phyloP scores from a whole-genome alignment of 2,329 filamentous ascomycete species.

The Xylariaceae sp. region DNA sequence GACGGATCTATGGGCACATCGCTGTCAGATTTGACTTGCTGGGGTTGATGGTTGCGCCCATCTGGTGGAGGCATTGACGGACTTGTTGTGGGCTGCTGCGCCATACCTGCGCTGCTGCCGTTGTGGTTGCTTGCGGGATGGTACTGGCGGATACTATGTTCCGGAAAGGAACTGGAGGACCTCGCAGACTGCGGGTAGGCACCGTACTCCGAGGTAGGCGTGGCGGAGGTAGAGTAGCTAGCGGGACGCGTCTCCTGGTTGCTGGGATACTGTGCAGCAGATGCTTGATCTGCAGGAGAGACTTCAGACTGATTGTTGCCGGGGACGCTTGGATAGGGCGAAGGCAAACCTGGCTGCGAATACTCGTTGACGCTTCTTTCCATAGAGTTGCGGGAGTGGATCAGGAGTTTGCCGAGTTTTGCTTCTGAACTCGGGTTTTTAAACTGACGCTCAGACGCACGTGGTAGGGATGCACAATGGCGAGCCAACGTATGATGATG shows the following conservation, averaged over 20 bases:
- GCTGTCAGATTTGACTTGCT: conserved; percentile 86
- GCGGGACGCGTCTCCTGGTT: conserved; percentile 70
- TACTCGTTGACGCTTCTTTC: conserved; percentile 66
- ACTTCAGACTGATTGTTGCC: conserved; percentile 76
- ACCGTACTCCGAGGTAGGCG: conserved; percentile 84
- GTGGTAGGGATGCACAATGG: conserved; percentile 29
- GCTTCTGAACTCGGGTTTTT: conserved; percentile 29
- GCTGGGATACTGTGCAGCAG: conserved; percentile 84
- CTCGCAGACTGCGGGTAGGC: conserved; percentile 69
- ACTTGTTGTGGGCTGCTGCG: conserved; percentile 97
- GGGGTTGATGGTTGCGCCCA: conserved; percentile 70
- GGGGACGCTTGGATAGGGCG: conserved; percentile 61
- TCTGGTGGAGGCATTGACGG: conserved; percentile 86
- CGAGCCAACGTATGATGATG: conserved; percentile 29
- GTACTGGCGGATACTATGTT: conserved; percentile 81
- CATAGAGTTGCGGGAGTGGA: conserved; percentile 40
- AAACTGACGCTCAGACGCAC: conserved; percentile 26
- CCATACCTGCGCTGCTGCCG: conserved; percentile 80
- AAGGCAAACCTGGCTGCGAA: conserved; percentile 82
- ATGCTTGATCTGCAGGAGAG: conserved; percentile 80
- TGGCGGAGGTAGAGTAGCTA: conserved; percentile 71
- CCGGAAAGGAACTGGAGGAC: conserved; percentile 71
- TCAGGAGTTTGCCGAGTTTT: conserved; percentile 29
- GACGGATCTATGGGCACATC: conserved; percentile 99
- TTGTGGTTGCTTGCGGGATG: conserved; percentile 69